Conservation (phyloP, 306 rosid species). For the Prunus persica region Prunus_persica_NCBIv2 NC_034009.1:23079501-23080000, state of each 20-base stretch:
- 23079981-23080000: not conserved
- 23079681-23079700: not conserved
- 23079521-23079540: too few species aligned
- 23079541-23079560: too few species aligned
- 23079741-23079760: slow-evolving; percentile 15
- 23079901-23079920: accelerated
- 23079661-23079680: not conserved
- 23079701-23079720: not conserved
- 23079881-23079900: too few species aligned
- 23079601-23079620: not conserved
- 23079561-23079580: too few species aligned
- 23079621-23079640: not conserved
- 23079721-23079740: not conserved
- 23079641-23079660: not conserved
- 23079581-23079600: not conserved
- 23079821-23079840: slow-evolving; percentile 12
- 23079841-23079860: not conserved
- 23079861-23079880: too few species aligned
- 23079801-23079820: not conserved
- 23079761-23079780: slow-evolving; percentile 17
- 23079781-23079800: slow-evolving; percentile 24
- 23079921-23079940: too few species aligned
- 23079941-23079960: accelerated
- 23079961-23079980: too few species aligned
- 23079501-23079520: too few species aligned